A percentile compares a stretch with the other conserved stretches of the same genome.
Evolutionary conservation across 768 basidiomycete species (phyloP).

Genomic region (Mycena epipterygia): DNA sequence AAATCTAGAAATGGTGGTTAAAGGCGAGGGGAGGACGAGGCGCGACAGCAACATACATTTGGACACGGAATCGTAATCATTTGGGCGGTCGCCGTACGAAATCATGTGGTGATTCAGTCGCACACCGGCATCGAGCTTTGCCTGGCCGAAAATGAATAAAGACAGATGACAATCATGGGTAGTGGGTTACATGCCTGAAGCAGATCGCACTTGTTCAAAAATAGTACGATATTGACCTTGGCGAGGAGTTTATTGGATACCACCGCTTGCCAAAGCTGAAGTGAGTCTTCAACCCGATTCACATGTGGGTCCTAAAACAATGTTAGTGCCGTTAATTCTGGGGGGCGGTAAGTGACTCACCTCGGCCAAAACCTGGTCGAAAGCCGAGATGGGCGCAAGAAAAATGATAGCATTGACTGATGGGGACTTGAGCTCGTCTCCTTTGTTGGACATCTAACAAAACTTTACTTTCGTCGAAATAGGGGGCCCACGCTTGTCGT

Average conservation of each 20-base stretch:
- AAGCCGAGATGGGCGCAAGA: conserved; percentile 89
- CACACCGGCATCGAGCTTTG: conserved; percentile 84
- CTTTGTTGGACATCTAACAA: conserved; percentile 16
- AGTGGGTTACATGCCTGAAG: conserved; percentile 67
- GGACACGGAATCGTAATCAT: conserved; percentile 83
- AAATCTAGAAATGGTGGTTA: conserved; percentile 65
- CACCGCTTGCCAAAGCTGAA: conserved; percentile 80
- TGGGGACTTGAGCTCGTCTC: not conserved
- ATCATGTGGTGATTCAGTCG: conserved; percentile 77
- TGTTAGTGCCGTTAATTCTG: conserved; percentile 13
- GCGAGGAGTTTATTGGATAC: conserved; percentile 81
- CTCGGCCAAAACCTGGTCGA: conserved; percentile 87
- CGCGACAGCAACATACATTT: conserved; percentile 66
- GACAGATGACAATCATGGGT: conserved; percentile 7
- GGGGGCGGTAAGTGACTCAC: conserved; percentile 51
- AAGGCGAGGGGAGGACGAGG: conserved; percentile 26
- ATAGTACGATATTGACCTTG: conserved; percentile 84
- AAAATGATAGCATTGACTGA: conserved; percentile 91
- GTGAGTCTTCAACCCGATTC: conserved; percentile 86
- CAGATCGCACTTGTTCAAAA: conserved; percentile 87
- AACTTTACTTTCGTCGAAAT: conserved; percentile 82
- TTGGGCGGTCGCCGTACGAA: conserved; percentile 80
- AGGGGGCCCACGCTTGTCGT: conserved; percentile 90
- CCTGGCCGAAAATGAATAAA: conserved; percentile 50
- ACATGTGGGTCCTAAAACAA: conserved; percentile 71